Base-by-base conservation (phyloP, 371 early-diverging fungal species). In the Mucor velutinosus region DNA sequence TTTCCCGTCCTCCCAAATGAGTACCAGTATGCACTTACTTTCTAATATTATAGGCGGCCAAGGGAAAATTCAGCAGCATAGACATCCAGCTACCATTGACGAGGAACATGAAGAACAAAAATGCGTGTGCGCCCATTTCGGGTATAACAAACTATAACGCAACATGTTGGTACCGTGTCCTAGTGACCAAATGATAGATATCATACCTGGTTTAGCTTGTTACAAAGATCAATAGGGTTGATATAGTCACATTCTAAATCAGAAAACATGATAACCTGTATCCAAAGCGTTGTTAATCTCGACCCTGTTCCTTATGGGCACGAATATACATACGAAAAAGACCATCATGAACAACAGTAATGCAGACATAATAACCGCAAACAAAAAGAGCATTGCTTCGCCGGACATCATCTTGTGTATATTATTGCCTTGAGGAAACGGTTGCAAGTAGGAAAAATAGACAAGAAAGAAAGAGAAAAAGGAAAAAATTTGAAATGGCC, bases 141-240 rank as follows among this genome's bases (percentile, higher is more conserved):
- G 97, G 98, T 71, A 97, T 66, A 30, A 98, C 95, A 84, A 95
- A 96, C 95, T 96, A 33, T 8, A 80, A 4, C 58, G 15, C 17
- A 35, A 37, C 17, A 45, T 25, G 15, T 43, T 4, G 37, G 17
- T 19, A 33, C 41, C 61, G 32, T 41, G 17, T 32, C 39, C 33
- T 33, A 37, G 37, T 5, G 35, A 10, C 35, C 35, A 33, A 15
- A 21, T 1, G 47, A 12, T 63, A 30, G 10, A 15, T 33, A 45
- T 21, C 25, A 64, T 85, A 94, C 96, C 88, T 92, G 94, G 79
- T 98, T 98, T 67, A 98, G 85, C 74, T 92, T 94, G 82, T 92
- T 93, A 85, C 96, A 96, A 58, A 97, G 89, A 79, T 98, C 98
- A 75, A 98, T 98, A 8, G 98, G 98, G 79, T 98, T 98, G 81